phyloP scores from a whole-genome alignment of 1,139 yeast genomes.

The Candida neerlandica region DNA sequence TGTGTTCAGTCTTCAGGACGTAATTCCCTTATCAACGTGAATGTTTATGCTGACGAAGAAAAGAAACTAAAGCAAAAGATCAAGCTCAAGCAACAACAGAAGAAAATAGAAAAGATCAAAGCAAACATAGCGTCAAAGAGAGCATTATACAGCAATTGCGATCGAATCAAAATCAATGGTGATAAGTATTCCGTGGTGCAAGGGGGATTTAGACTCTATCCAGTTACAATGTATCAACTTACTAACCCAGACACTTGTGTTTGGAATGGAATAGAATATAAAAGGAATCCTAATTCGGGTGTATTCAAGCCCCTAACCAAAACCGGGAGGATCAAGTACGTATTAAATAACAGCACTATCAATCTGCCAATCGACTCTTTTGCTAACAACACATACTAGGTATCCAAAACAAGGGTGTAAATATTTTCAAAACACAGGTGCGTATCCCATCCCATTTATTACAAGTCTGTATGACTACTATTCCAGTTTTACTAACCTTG shows the following conservation, averaged over 20 bases:
- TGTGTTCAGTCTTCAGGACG: constrained; percentile 32
- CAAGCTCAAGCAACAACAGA: constrained; percentile 17
- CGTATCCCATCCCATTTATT: constrained; percentile 22
- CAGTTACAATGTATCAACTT: constrained; percentile 24
- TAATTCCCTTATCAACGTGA: constrained; percentile 38
- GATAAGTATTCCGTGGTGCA: constrained; percentile 36
- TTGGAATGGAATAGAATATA: constrained; percentile 37
- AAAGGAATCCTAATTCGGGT: constrained; percentile 25
- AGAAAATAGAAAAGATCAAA: constrained; percentile 15
- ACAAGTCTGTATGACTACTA: not conserved
- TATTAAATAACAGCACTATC: not conserved
- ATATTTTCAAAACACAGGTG: constrained; percentile 44
- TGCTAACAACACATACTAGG: constrained; percentile 12
- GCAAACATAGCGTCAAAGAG: constrained; percentile 27
- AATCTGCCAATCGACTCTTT: not conserved
- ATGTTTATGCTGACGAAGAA: constrained; percentile 35
- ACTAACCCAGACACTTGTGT: constrained; percentile 18
- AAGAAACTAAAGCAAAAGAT: constrained; percentile 14
- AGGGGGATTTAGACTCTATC: constrained; percentile 36
- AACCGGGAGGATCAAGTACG: constrained; percentile 5
- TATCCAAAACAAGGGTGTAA: constrained; percentile 33
- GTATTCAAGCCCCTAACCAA: constrained; percentile 19
- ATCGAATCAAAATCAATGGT: constrained; percentile 38
- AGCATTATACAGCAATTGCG: constrained; percentile 35
- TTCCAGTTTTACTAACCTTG: constrained; percentile 19